phyloP scores from a whole-genome alignment of 805 yeast genomes.

The Myxozyma melibiosi region DNA sequence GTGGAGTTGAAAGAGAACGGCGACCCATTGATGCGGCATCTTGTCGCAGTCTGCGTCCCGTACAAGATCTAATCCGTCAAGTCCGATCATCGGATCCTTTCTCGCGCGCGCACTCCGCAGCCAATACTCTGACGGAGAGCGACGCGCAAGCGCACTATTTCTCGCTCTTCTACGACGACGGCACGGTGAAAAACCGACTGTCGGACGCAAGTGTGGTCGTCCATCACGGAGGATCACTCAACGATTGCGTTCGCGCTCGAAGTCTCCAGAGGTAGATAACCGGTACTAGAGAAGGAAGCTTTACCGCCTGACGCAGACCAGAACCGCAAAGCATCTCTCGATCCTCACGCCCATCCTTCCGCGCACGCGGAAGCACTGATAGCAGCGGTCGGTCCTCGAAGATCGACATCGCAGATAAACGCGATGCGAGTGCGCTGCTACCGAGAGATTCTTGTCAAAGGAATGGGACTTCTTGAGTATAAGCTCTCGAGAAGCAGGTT shows the following conservation, averaged over 20 bases:
- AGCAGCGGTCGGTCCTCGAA: slow-evolving; percentile 52
- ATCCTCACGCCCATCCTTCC: slow-evolving; percentile 58
- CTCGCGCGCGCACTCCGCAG: too few species aligned
- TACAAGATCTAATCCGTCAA: neutral
- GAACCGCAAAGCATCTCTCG: slow-evolving; percentile 46
- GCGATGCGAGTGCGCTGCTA: slow-evolving; percentile 50
- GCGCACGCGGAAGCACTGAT: slow-evolving; percentile 55
- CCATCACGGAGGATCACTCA: slow-evolving; percentile 1
- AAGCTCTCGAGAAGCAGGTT: neutral
- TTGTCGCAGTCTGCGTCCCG: slow-evolving; percentile 17
- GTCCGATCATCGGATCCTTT: neutral
- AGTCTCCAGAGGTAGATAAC: slow-evolving; percentile 36
- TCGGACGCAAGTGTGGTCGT: slow-evolving; percentile 2
- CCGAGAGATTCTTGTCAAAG: slow-evolving; percentile 43
- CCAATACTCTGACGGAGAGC: neutral
- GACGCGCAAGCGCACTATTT: slow-evolving; percentile 11
- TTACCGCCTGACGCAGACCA: slow-evolving; percentile 46
- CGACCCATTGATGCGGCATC: slow-evolving; percentile 9
- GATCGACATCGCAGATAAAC: slow-evolving; percentile 60
- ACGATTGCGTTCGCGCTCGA: slow-evolving; percentile 16
- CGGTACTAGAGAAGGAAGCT: slow-evolving; percentile 39
- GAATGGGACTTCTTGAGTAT: slow-evolving; percentile 25
- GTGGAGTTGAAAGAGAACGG: slow-evolving; percentile 15
- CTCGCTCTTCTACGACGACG: slow-evolving; percentile 17
- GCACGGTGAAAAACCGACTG: slow-evolving; percentile 6